phyloP scores from a whole-genome alignment of 345 rosid species.

The Kernera saxatilis region DNA sequence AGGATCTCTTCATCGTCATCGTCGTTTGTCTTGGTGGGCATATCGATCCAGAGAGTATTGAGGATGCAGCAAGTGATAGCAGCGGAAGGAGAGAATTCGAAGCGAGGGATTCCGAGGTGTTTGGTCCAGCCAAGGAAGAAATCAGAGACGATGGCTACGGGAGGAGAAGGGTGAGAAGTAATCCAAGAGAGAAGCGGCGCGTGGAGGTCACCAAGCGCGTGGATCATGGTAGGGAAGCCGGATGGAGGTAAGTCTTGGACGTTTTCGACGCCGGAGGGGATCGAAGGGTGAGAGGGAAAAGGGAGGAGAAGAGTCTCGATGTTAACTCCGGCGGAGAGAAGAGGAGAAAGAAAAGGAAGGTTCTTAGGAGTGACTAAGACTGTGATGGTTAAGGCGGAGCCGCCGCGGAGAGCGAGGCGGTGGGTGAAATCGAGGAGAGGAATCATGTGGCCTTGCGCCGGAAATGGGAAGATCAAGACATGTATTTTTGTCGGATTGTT shows the following conservation, averaged over 20 bases:
- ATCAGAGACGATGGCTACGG: constrained; percentile 48
- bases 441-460: constrained; percentile 47
- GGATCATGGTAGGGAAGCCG: constrained; percentile 18
- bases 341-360: constrained; percentile 30
- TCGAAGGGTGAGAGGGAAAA: constrained; percentile 38
- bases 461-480: constrained; percentile 38
- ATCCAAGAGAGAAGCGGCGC: constrained; percentile 49
- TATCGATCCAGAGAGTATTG: constrained; percentile 35
- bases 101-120: constrained; percentile 33
- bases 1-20: constrained; percentile 15
- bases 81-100: constrained; percentile 60
- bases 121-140: constrained; percentile 66
- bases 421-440: constrained; percentile 39
- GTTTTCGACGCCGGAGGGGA: constrained; percentile 40
- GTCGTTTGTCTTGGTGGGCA: constrained; percentile 27
- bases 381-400: constrained; percentile 28
- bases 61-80: constrained; percentile 42
- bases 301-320: constrained; percentile 39
- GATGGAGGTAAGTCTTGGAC: constrained; percentile 32
- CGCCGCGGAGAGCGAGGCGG: constrained; percentile 27
- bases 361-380: constrained; percentile 37
- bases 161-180: constrained; percentile 47
- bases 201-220: constrained; percentile 34
- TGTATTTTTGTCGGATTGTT: constrained; percentile 4
- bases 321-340: constrained; percentile 20